Evolutionary conservation across 1,284 basidiomycete species (phyloP), one percentile per base, ranked within the genome.

Genomic region (Coniophora puteana): DNA sequence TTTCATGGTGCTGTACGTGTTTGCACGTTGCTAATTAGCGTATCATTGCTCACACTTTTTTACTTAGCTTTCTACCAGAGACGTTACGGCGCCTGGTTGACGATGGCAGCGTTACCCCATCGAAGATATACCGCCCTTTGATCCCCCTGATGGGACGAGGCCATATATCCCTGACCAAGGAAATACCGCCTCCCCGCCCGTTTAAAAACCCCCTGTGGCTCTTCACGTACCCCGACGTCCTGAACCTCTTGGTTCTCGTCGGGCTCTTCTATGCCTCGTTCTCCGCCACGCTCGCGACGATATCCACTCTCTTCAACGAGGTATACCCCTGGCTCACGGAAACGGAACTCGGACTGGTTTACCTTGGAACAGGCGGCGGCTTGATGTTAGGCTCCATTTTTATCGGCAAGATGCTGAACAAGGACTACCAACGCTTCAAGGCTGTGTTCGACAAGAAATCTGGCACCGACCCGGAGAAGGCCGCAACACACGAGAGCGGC

Each of bases 51-150:
- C 8, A 38, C 17, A n/a, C 34, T 35, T 29, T 22, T 2, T 33
- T 13, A 20, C 22, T 23, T 11, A 65, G 71, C 11, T 51, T 74
- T 31, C 54, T 78, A 4, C 76, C 76, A 1, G 76, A 79, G 52
- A 78, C 76, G 1, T 59, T 78, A 1, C 72, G 76, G 3, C 55
- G 63, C 14, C 44, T 69, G 13, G 69, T 71, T 8, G 69, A 69
- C n/a, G 56, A 71, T 43, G 69, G 69, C 5, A 67, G 66, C 43
- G 60, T 69, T 14, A 49, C 54, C 5, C 62, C 66, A 1, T 59
- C 59, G 1, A 46, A 45, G 20, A 46, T 58, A 8, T 64, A 65
- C 40, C 51, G 53, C 1, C 59, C 69, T 1, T 45, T 66, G 3
- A 51, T 72, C 12, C 62, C 66, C 1, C 36, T 72, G 30, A 58